Conservation (phyloP, 306 rosid species). For the Gastrolobium villosum region DNA sequence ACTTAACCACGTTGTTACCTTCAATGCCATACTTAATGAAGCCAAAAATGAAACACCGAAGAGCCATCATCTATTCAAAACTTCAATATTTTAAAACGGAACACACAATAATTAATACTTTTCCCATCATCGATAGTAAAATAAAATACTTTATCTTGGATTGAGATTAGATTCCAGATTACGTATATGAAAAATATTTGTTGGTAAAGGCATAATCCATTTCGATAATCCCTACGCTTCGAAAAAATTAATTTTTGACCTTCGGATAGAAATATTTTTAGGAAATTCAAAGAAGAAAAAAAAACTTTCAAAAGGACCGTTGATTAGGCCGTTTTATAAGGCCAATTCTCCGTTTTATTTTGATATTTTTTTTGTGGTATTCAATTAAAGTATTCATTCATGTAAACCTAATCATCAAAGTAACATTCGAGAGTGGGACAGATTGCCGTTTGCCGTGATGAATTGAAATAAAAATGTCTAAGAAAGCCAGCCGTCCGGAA, state of each 20-base stretch:
- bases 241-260: too few species aligned
- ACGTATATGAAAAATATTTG: too few species aligned
- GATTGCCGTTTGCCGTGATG: neutral
- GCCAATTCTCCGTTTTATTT: neutral
- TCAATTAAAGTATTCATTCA: neutral
- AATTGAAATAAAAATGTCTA: neutral
- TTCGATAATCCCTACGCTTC: too few species aligned
- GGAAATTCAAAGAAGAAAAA: neutral
- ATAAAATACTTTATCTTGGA: neutral
- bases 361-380: neutral
- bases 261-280: too few species aligned
- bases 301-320: neutral
- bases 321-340: neutral
- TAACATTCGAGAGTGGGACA: slow-evolving; percentile 2
- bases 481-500: neutral
- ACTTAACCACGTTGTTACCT: slow-evolving; percentile 35
- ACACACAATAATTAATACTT: neutral
- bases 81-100: neutral
- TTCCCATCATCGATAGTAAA: neutral
- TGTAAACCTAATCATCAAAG: neutral
- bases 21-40: slow-evolving; percentile 8
- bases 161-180: too few species aligned
- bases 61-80: slow-evolving; percentile 1
- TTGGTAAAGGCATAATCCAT: too few species aligned
- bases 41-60: slow-evolving; percentile 7